Base-by-base conservation (phyloP, 148 eudicot genomes). In the Polygonum aviculare region DNA sequence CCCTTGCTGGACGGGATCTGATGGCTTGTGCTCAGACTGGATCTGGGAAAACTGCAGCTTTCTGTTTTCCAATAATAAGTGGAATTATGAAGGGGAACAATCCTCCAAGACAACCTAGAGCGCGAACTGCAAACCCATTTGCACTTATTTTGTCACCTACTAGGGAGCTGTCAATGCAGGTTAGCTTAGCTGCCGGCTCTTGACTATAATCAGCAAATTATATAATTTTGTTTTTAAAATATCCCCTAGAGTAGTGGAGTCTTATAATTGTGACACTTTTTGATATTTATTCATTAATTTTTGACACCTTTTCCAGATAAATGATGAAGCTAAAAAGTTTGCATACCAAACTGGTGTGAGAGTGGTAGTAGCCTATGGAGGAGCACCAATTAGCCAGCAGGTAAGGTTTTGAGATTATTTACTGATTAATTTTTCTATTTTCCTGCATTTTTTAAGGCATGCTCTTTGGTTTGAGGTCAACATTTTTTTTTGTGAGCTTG, bases 21-120 rank as follows among this genome's bases (percentile, higher is more conserved):
- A 92, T 92, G 92, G 97, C 94, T 35, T 88, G 94, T 72, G 97
- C 97, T 76, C 94, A 92, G 79, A 92, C 97, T 41, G 97, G 97
- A 5, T 92, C 97, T 1, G 97, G 97, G 2, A 92, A 92, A 81
- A 92, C 97, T 36, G 94, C 94, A 47, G 94, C 97, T 12, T 92
- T 90, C 77, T 90, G 94, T 79, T 90, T 92, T 72, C 97, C 97
- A 0, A 92, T 90, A 45, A 92, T 92, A 69, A 84, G 97, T 81
- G 97, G 92, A 51, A 90, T 90, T 48, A 90, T 90, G 93, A 88
- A 77, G 79, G 87, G 83, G 36, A 47, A 76, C 18, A 67, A 74
- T 67, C 77, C 79, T 7, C 84, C 76, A 57, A 84, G 85, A 26
- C 91, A 88, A 45, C 88, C 85, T 80, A 93, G 92, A 47, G 76